Base-by-base conservation (phyloP, 1,284 basidiomycete species). In the Tilletia horrida region DNA sequence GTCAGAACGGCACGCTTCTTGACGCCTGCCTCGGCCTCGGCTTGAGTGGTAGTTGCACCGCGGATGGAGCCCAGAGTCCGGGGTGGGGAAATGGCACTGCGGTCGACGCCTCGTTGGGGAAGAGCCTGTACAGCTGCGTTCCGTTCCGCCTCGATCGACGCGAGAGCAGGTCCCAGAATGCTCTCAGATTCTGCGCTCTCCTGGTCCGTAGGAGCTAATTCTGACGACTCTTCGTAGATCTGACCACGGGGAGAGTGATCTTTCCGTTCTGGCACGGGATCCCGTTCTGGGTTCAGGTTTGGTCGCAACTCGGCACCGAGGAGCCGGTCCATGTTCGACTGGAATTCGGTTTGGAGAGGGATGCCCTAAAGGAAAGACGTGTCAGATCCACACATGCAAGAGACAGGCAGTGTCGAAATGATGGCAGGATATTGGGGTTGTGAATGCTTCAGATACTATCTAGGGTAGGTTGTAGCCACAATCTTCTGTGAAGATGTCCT, bases 311-410 rank as follows among this genome's bases (percentile, higher is more conserved):
- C 64, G 13, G 77, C 68, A 25, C 77, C 77, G 9, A 79, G 71
- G 47, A 78, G 67, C 14, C 73, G 72, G 66, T 79, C 77, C 77
- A 79, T 79, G 68, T 78, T 71, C 52, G 69, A 67, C 43, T 77
- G 75, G 66, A 79, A 74, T 44, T 79, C 76, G 55, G 67, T 74
- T 61, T 79, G 77, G 45, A 79, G 65, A 35, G 76, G 73, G 45
- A 74, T 71, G 27, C 66, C 65, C 77, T 79, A 63, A 52, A 18
- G 29, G 18, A 42, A 11, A 43, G 9, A 42, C 16, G 40, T n/a
- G 18, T 18, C 62, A 64, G 61, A 1, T n/a, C 11, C 64, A 18
- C 18, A 11, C 18, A 23, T 35, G 18, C 57, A 3, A 42, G 14
- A 31, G 14, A 14, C 9, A 21, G 4, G 31, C 61, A 52, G 44